Conservation (phyloP, 805 yeast species). For the Myxozyma monticola region DNA sequence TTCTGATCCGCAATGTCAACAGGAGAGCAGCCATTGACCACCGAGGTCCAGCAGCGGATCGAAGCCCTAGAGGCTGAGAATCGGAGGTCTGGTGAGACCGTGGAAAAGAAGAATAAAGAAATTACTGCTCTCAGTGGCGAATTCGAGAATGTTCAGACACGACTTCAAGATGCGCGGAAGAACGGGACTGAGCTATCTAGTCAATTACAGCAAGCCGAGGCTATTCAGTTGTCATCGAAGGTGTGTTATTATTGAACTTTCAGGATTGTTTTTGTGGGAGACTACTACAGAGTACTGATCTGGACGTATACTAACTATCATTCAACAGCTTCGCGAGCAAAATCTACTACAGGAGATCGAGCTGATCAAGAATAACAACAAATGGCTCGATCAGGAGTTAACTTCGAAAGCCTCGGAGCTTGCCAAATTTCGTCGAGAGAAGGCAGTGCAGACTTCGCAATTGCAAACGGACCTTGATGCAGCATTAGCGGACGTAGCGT, state of each 20-base stretch:
- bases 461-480: constrained; percentile 43
- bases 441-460: constrained; percentile 37
- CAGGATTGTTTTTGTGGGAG: too few relatives aligned
- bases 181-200: constrained; percentile 44
- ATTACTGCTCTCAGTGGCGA: constrained; percentile 42
- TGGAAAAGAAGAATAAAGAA: constrained; percentile 37
- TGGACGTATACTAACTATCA: too few relatives aligned
- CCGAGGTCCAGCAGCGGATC: too few relatives aligned
- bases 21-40: too few relatives aligned
- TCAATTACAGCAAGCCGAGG: constrained; percentile 40
- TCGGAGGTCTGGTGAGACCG: constrained; percentile 34
- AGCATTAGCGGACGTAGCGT: constrained; percentile 38
- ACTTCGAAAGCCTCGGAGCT: constrained; percentile 40
- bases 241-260: constrained; percentile 4
- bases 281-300: too few relatives aligned
- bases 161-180: constrained; percentile 45
- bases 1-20: too few relatives aligned
- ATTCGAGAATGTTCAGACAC: constrained; percentile 40
- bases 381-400: constrained; percentile 46
- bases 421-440: constrained; percentile 37
- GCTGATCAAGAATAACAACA: constrained; percentile 44
- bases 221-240: constrained; percentile 33
- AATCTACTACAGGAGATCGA: constrained; percentile 47
- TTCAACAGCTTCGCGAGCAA: constrained; percentile 43
- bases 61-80: constrained; percentile 36